A percentile compares a stretch with the other conserved stretches of the same genome.
phyloP scores from a whole-genome alignment of 176 grass and related monocot species.

The Phragmites australis region DNA sequence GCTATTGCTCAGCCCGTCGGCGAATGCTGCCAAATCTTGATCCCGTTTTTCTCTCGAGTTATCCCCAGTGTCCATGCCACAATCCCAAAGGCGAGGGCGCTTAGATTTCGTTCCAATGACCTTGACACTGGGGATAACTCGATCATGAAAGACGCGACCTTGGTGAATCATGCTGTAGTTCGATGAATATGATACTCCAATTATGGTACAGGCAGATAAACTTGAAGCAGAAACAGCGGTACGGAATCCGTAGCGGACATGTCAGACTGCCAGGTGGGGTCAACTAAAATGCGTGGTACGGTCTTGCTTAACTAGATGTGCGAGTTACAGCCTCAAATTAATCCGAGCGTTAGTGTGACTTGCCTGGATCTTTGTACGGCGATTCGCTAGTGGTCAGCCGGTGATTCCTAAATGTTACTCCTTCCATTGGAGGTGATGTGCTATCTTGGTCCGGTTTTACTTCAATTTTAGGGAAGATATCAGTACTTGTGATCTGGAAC shows the following conservation, averaged over 20 bases:
- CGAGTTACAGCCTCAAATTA: neutral
- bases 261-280: neutral
- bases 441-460: too few relatives aligned
- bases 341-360: neutral
- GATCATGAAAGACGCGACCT: neutral
- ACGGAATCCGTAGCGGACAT: neutral
- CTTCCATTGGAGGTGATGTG: too few relatives aligned
- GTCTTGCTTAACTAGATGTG: neutral
- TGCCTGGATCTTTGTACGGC: neutral
- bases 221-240: neutral
- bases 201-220: neutral
- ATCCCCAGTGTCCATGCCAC: neutral
- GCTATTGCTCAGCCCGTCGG: slow-evolving; percentile 23
- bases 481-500: neutral
- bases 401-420: too few relatives aligned
- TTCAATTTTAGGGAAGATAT: too few relatives aligned
- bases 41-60: neutral
- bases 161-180: neutral
- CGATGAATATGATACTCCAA: neutral
- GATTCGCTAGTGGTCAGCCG: neutral
- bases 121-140: too few relatives aligned
- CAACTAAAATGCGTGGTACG: neutral
- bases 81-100: neutral
- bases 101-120: neutral
- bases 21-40: slow-evolving; percentile 25